Conservation (phyloP, 2,329 filamentous ascomycete species). For the Claviceps sp. region DNA sequence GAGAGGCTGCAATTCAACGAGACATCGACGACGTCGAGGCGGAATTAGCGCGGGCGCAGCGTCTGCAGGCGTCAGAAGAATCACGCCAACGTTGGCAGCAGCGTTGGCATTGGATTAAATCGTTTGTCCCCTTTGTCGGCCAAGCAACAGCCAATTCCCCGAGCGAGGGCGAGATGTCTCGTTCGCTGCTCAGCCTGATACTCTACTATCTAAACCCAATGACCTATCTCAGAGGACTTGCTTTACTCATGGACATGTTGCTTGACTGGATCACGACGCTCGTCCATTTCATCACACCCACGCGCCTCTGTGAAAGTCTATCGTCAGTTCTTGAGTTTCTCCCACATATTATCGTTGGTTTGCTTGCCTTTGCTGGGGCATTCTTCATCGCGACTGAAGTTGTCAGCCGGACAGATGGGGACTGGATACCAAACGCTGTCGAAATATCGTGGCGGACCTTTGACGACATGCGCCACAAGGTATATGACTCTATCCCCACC, state of each 20-base stretch:
- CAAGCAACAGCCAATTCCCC: not conserved
- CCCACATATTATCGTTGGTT: constrained; percentile 3
- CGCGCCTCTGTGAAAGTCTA: constrained; percentile 5
- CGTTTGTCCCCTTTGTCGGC: constrained; percentile 5
- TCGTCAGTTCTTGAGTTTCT: constrained; percentile 5
- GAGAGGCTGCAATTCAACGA: constrained; percentile 12
- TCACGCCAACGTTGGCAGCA: constrained; percentile 8
- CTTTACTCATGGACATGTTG: constrained; percentile 11
- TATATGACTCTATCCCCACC: constrained; percentile 14
- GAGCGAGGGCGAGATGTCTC: not conserved
- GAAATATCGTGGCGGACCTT: constrained; percentile 4
- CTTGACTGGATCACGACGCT: constrained; percentile 10
- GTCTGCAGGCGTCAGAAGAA: constrained; percentile 2
- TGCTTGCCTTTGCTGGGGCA: constrained; percentile 4
- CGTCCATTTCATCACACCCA: constrained; percentile 6
- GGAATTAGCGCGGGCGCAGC: constrained; percentile 3
- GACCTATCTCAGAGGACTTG: constrained; percentile 16
- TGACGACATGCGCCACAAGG: constrained; percentile 6
- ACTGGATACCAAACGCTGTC: constrained; percentile 4
- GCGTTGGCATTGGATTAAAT: constrained; percentile 11
- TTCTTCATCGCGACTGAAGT: constrained; percentile 5
- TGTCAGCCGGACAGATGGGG: not conserved
- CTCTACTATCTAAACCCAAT: constrained; percentile 17
- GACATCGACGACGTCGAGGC: constrained; percentile 10
- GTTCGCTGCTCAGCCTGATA: constrained; percentile 8